These are phyloP conservation scores for Fallopia convolvulus DNA, from an alignment of 148 eudicot species.

Conservation along the genomic window DNA sequence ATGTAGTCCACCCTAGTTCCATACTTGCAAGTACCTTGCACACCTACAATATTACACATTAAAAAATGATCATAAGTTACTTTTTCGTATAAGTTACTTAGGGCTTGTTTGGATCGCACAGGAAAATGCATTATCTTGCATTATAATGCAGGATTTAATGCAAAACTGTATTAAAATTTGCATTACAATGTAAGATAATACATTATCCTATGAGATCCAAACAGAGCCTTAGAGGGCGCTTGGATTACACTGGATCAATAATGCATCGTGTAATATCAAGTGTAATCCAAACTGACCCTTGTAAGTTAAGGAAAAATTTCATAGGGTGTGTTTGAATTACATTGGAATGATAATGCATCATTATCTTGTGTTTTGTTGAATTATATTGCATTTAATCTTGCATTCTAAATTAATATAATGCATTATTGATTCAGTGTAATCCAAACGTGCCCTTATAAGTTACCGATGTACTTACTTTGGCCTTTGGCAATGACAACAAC, in stretches of 20 bases:
- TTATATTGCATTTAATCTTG: no score
- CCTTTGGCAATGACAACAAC: conserved; percentile 96
- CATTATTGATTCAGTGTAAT: neutral
- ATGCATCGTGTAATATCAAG: no score
- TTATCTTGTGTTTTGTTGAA: neutral
- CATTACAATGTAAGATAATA: no score
- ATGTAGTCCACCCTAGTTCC: conserved; percentile 89
- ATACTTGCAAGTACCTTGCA: conserved; percentile 92
- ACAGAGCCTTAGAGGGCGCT: neutral
- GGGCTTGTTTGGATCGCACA: no score
- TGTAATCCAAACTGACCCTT: neutral
- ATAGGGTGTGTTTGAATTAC: neutral
- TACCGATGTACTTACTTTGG: conserved; percentile 45
- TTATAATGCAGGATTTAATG: no score
- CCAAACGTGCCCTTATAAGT: neutral
- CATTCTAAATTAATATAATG: no score
- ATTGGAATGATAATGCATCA: neutral
- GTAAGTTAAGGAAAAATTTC: no score
- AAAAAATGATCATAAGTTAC: neutral
- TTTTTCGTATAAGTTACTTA: no score
- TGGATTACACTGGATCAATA: neutral
- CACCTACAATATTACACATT: conserved; percentile 32
- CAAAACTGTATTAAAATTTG: no score
- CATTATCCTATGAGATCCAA: no score
- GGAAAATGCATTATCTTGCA: no score